Conservation (phyloP, 106 monocot species). For the Dactylorhiza incarnata region DNA sequence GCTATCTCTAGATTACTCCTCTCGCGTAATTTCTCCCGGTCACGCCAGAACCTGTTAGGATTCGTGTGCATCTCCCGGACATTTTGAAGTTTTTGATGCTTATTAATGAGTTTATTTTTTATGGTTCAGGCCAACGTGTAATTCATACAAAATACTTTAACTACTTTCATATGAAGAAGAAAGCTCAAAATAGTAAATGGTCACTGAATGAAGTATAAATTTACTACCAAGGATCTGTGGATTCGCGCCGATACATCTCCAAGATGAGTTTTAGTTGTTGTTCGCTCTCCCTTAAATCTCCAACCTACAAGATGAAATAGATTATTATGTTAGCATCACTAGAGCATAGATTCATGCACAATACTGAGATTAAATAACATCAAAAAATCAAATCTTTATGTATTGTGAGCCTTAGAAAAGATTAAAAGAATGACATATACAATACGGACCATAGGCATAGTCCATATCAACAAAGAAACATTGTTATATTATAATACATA, state of each 20-base stretch:
- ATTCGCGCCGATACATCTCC: constrained; percentile 65
- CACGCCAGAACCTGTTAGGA: too few species aligned
- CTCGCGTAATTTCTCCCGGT: too few species aligned
- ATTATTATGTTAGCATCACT: constrained; percentile 3
- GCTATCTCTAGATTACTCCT: too few species aligned
- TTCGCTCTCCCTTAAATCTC: constrained; percentile 38
- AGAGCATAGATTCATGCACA: background rate
- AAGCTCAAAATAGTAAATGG: background rate
- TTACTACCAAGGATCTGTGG: constrained; percentile 51
- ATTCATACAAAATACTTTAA: background rate
- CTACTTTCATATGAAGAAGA: background rate
- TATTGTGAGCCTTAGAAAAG: background rate
- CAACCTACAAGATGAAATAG: constrained; percentile 32
- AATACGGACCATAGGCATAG: background rate
- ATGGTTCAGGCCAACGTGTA: too few species aligned
- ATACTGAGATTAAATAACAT: background rate
- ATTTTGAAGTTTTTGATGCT: too few species aligned
- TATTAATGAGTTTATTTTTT: too few species aligned
- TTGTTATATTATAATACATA: background rate
- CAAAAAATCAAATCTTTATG: background rate
- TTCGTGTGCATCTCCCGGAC: too few species aligned
- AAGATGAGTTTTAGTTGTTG: constrained; percentile 48
- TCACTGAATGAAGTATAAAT: background rate
- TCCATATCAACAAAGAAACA: background rate
- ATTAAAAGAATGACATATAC: background rate